Evolutionary conservation across 2,329 filamentous ascomycete genomes (phyloP), one percentile per base, ranked within the genome.

Genomic region (Talaromyces sp.): DNA sequence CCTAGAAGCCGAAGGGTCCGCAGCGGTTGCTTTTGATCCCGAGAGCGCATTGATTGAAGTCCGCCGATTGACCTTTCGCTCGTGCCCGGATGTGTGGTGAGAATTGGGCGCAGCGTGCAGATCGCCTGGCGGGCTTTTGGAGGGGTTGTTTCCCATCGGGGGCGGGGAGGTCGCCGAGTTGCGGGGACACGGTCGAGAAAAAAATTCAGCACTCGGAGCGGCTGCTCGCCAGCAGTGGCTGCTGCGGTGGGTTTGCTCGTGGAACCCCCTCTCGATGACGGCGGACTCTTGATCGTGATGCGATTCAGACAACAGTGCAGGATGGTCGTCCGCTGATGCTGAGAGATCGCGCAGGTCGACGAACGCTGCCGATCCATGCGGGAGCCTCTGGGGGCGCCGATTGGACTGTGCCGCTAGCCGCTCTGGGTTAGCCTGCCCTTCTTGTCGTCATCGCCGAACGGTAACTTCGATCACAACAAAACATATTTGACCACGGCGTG

Each of bases 81-180:
- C 77, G 62, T 65, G 63, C 28, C 68, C 36, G 39, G 70, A 66
- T 47, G 63, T 67, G 59, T 67, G 59, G 53, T 67, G 67, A 62
- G 64, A 60, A 33, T 70, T 60, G 62, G 70, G 67, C 59, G 66
- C 70, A 62, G 60, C 61, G 30, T 70, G 68, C 58, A 64, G 67
- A 60, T 73, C 71, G 65, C 70, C 70, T 61, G 68, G 67, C 58
- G 74, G 73, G 64, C 73, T 68, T 68, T 80, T 80, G 65, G 77
- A 81, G 69, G 78, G 76, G 70, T 75, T 78, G 70, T 81, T 80
- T 66, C 80, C 80, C 79, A 81, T 81, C 65, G 70, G 70, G 66
- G 67, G 69, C 64, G 69, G 67, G 70, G 60, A 51, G 52, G 42
- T 54, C 10, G 60, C 55, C 53, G 55, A 62, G 57, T 62, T 56